A percentile compares a stretch with the other conserved stretches of the same genome.
Conservation (phyloP, 2,329 filamentous ascomycete genomes). For the Capronia epimyces region DNA sequence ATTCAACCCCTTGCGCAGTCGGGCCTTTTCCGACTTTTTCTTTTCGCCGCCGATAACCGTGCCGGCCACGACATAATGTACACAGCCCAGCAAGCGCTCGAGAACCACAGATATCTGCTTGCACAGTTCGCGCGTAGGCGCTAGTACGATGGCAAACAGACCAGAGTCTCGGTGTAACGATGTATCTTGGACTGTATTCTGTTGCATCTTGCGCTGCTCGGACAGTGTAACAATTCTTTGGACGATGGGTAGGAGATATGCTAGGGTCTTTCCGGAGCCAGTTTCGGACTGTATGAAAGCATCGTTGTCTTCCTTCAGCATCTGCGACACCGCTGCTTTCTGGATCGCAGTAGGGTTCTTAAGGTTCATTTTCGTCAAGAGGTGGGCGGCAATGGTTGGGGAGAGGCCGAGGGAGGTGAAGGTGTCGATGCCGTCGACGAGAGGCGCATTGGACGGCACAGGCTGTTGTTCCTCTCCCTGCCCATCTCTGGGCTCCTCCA, state of each 20-base stretch:
- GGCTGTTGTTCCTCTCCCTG: constrained; percentile 46
- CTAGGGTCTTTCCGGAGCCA: constrained; percentile 92
- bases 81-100: constrained; percentile 77
- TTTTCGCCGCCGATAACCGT: constrained; percentile 70
- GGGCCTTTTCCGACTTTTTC: constrained; percentile 82
- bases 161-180: constrained; percentile 77
- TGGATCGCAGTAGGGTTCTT: constrained; percentile 93
- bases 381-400: constrained; percentile 69
- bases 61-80: constrained; percentile 89
- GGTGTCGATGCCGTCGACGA: constrained; percentile 74
- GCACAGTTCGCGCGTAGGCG: constrained; percentile 87
- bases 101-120: constrained; percentile 88
- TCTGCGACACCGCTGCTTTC: constrained; percentile 74
- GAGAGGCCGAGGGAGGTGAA: constrained; percentile 85
- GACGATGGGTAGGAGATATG: constrained; percentile 89
- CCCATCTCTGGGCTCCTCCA: constrained; percentile 34
- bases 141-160: constrained; percentile 87
- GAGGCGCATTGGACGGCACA: constrained; percentile 83
- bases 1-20: constrained; percentile 87
- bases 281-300: constrained; percentile 97
- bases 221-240: constrained; percentile 73
- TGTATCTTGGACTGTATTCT: constrained; percentile 36
- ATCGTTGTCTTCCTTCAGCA: constrained; percentile 76
- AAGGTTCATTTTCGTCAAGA: constrained; percentile 78
- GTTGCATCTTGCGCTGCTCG: constrained; percentile 36